Conservation (phyloP, 192 early-diverging fungal species). For the Oehlia diaphana region DNA sequence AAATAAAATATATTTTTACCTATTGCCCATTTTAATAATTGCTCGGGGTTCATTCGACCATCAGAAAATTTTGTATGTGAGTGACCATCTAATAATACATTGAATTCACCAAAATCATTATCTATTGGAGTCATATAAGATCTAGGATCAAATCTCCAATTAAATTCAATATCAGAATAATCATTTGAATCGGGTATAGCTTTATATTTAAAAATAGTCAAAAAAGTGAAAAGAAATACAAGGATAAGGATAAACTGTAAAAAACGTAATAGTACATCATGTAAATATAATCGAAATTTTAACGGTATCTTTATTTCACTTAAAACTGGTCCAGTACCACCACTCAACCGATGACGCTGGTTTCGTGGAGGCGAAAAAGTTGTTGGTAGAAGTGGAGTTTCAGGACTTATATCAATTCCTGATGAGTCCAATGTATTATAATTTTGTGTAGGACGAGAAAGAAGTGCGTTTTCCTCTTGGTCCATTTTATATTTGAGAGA, state of each 20-base stretch:
- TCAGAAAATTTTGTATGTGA: constrained; percentile 64
- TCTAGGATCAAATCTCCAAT: constrained; percentile 51
- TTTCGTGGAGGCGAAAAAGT: too few species aligned
- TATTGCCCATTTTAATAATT: constrained; percentile 62
- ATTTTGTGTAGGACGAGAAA: too few species aligned
- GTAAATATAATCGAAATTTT: too few species aligned
- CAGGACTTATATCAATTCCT: too few species aligned
- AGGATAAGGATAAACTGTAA: neutral
- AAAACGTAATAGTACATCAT: neutral
- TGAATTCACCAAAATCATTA: constrained; percentile 33
- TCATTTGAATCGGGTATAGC: constrained; percentile 31
- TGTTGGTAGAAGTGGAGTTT: too few species aligned
- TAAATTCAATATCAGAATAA: constrained; percentile 43
- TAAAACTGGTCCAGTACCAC: too few species aligned
- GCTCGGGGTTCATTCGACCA: constrained; percentile 56
- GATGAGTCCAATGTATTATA: too few species aligned
- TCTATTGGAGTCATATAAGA: constrained; percentile 47
- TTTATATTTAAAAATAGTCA: constrained; percentile 14
- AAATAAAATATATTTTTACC: constrained; percentile 36
- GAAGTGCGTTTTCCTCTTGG: too few species aligned
- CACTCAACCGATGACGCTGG: too few species aligned
- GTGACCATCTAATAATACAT: constrained; percentile 63
- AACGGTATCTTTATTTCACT: too few species aligned
- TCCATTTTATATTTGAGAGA: too few species aligned
- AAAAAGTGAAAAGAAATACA: neutral